phyloP scores from a whole-genome alignment of 2,329 filamentous ascomycete species.

The Sporothrix variecibatus region DNA sequence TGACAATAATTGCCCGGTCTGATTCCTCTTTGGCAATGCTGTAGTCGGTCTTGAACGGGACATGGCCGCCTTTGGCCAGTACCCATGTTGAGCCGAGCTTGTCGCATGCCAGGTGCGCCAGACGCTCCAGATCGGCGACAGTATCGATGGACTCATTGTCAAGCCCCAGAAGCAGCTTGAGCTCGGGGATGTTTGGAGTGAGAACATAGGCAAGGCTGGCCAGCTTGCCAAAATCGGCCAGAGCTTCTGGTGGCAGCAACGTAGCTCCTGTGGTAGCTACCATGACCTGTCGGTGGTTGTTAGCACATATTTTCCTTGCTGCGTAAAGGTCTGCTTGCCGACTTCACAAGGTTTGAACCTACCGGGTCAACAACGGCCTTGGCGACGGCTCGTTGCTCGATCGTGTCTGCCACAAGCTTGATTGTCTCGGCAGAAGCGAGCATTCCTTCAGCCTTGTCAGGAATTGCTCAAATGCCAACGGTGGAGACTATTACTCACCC shows the following conservation, averaged over 20 bases:
- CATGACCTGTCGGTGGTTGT: conserved; percentile 69
- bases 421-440: conserved; percentile 73
- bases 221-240: conserved; percentile 61
- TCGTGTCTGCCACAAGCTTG: conserved; percentile 64
- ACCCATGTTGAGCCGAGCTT: conserved; percentile 75
- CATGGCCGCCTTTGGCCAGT: conserved; percentile 86
- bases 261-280: conserved; percentile 77
- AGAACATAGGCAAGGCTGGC: conserved; percentile 68
- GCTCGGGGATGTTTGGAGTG: conserved; percentile 79
- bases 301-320: no score
- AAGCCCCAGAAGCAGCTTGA: conserved; percentile 61
- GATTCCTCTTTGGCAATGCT: conserved; percentile 58
- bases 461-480: no score
- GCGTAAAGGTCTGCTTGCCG: background rate
- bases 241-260: conserved; percentile 66
- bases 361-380: conserved; percentile 75
- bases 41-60: conserved; percentile 70
- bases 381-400: conserved; percentile 59
- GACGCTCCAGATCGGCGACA: conserved; percentile 65
- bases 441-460: conserved; percentile 63
- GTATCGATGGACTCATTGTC: conserved; percentile 48
- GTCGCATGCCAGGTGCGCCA: conserved; percentile 65
- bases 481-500: conserved; percentile 53
- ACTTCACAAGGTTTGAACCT: conserved; percentile 35
- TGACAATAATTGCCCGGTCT: conserved; percentile 69